Base-by-base conservation (phyloP, 1,139 yeast species). In the Pichia terricola region DNA sequence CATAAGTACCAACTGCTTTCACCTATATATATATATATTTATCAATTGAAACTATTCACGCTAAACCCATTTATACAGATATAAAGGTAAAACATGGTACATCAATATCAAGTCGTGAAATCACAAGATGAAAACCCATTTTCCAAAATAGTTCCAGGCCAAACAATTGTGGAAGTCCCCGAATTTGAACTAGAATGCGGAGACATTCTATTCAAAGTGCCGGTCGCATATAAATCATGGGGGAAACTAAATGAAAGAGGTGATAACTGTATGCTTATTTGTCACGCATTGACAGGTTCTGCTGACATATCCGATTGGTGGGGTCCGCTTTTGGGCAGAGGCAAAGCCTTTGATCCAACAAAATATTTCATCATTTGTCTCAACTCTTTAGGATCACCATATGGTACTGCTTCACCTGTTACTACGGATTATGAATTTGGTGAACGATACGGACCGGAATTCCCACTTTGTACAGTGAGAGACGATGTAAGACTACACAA, bases 281-380 rank as follows among this genome's bases (percentile, higher is more conserved):
- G 96, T 56, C 98, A 91, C 67, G 98, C 98, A 0, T 69, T 91
- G 48, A 88, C 97, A 0, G 98, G 98, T 0, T 86, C 96, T 0
- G 76, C 96, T 0, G 98, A 91, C 60, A 96, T 89, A 25, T 76
- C 83, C 40, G 98, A 91, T 59, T 91, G 98, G 98, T 86, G 98
- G 98, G 97, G 97, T 0, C 97, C 98, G 0, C 66, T 91, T 33
- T 67, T 91, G 39, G 98, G 98, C 0, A 76, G 81, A 4, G 84
- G 79, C 27, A 75, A 82, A 53, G 94, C 97, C 1, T 88, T 91
- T 63, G 98, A 91, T 63, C 95, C 96, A 0, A 71, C 88, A 1
- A 73, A 85, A 52, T 91, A 81, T 62, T 87, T 86, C 61, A 77
- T 91, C 39, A 71, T 91, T 11, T 91, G 98, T 62, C 67, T 91